Percentiles rank a stretch among this genome's conserved stretches.
Conservation (phyloP, 768 basidiomycete genomes). For the Thelephora aurantiotincta region DNA sequence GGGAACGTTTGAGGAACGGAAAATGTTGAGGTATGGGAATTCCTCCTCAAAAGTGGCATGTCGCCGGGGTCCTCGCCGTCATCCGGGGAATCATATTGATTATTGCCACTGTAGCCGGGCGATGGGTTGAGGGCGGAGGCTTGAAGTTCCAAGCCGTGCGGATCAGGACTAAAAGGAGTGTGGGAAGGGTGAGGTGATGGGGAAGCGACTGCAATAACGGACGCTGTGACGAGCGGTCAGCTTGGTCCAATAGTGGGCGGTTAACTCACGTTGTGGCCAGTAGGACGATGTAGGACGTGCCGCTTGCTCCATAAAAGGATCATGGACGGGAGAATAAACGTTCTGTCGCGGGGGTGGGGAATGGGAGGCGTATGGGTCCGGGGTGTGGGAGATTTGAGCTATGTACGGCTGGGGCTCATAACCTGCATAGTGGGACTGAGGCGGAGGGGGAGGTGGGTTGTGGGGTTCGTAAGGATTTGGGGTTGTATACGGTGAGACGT, state of each 20-base stretch:
- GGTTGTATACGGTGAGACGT: neutral
- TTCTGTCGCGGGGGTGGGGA: constrained; percentile 3
- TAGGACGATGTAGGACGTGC: constrained; percentile 7
- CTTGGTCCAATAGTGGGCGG: constrained; percentile 4
- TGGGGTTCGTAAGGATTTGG: neutral
- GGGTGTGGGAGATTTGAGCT: constrained; percentile 1
- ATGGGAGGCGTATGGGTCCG: constrained; percentile 3
- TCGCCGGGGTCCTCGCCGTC: constrained; percentile 39
- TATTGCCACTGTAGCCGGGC: constrained; percentile 17
- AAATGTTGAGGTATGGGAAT: constrained; percentile 15
- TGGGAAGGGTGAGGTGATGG: neutral
- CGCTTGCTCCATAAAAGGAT: constrained; percentile 11
- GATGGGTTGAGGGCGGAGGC: constrained; percentile 12
- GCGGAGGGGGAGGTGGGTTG: constrained; percentile 5
- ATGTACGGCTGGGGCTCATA: neutral
- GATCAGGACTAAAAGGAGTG: neutral
- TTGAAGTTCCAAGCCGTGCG: constrained; percentile 9
- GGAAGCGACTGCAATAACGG: neutral
- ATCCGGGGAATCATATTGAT: constrained; percentile 28
- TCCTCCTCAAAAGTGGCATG: constrained; percentile 41
- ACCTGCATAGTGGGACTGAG: constrained; percentile 4
- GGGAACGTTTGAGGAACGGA: constrained; percentile 28
- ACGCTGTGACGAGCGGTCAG: neutral
- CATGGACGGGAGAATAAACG: constrained; percentile 6
- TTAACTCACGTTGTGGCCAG: constrained; percentile 11